phyloP scores from a whole-genome alignment of 2,329 filamentous ascomycete species.

The Diaporthe sp. region DNA sequence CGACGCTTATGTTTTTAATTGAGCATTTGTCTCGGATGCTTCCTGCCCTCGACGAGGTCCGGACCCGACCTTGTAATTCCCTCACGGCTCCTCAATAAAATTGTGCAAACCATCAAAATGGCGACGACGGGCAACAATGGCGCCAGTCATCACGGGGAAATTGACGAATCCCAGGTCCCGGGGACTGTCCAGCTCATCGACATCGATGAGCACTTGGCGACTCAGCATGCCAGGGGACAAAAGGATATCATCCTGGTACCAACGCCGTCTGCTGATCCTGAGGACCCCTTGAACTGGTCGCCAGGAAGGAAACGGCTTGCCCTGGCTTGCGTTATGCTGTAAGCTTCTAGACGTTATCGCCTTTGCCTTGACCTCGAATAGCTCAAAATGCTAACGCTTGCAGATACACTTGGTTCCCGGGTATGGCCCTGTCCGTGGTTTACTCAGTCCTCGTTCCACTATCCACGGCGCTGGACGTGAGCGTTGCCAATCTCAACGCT shows the following conservation, averaged over 20 bases:
- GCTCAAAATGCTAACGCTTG: neutral
- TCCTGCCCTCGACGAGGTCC: neutral
- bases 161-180: conserved; percentile 48
- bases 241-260: conserved; percentile 57
- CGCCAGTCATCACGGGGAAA: conserved; percentile 30
- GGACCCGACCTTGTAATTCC: neutral
- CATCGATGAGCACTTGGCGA: conserved; percentile 47
- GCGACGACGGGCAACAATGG: conserved; percentile 10
- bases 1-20: conserved; percentile 1
- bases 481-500: conserved; percentile 43
- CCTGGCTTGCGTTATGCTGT: conserved; percentile 48
- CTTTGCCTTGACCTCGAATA: neutral
- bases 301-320: conserved; percentile 41
- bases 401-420: conserved; percentile 43
- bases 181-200: conserved; percentile 52
- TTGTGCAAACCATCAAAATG: neutral
- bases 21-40: neutral
- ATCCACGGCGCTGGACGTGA: conserved; percentile 40
- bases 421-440: conserved; percentile 41
- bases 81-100: neutral
- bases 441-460: conserved; percentile 40
- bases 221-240: conserved; percentile 47
- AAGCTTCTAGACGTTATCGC: neutral
- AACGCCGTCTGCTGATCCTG: conserved; percentile 55
- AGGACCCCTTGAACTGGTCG: conserved; percentile 58